A percentile compares a stretch with the other conserved stretches of the same genome.
Evolutionary conservation across 1,139 yeast genomes (phyloP).

Genomic region (Torulaspora pretoriensis): DNA sequence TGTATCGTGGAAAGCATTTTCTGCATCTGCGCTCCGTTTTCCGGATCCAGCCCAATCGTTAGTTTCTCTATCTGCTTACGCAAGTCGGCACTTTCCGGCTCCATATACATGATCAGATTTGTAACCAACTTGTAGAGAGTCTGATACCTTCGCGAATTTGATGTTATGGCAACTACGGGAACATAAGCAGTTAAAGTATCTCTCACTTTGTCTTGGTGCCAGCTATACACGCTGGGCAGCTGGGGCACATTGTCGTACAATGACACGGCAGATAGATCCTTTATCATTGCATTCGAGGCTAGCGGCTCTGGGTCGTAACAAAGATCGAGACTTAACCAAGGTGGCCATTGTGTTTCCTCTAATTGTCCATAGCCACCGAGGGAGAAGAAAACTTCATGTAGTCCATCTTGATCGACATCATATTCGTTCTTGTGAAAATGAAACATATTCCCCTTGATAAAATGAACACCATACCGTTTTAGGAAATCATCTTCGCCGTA

Average conservation of each 20-base stretch:
- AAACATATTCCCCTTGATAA: slow-evolving; percentile 69
- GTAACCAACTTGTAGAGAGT: slow-evolving; percentile 60
- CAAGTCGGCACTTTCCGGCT: slow-evolving; percentile 54
- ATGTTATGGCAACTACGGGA: slow-evolving; percentile 63
- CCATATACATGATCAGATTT: slow-evolving; percentile 63
- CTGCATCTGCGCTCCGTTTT: slow-evolving; percentile 56
- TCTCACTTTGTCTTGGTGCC: slow-evolving; percentile 37
- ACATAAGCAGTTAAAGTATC: slow-evolving; percentile 55
- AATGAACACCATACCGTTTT: slow-evolving; percentile 62
- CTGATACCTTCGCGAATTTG: slow-evolving; percentile 72
- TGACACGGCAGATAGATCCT: slow-evolving; percentile 58
- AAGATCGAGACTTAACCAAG: slow-evolving; percentile 75
- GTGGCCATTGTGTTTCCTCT: slow-evolving; percentile 59
- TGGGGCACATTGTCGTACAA: slow-evolving; percentile 46
- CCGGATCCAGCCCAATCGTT: slow-evolving; percentile 62
- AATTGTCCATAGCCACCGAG: slow-evolving; percentile 42
- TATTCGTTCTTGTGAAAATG: slow-evolving; percentile 53
- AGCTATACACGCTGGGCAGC: slow-evolving; percentile 29
- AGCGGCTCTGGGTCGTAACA: slow-evolving; percentile 67
- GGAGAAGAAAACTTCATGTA: slow-evolving; percentile 44
- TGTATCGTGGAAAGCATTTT: slow-evolving; percentile 54
- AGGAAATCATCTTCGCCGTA: slow-evolving; percentile 54
- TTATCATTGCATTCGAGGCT: slow-evolving; percentile 54
- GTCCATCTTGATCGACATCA: slow-evolving; percentile 40
- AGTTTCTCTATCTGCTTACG: slow-evolving; percentile 63